Base-by-base conservation (phyloP, 2,329 filamentous ascomycete genomes). In the Aspergillus tamarii region DNA sequence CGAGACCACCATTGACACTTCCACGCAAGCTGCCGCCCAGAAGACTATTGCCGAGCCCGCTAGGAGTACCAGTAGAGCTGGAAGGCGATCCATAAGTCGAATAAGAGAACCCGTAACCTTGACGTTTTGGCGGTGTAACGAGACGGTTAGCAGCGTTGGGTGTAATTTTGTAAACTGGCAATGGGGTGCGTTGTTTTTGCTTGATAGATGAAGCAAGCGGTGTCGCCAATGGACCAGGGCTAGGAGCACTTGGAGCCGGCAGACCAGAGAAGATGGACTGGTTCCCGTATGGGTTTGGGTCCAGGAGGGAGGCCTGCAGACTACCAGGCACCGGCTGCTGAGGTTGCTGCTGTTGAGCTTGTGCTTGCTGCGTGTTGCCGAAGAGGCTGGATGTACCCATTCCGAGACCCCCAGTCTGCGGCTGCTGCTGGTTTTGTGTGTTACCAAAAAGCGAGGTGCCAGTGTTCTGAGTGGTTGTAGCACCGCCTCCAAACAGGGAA, bases 181-280 rank as follows among this genome's bases (percentile, higher is more conserved):
- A 80, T 50, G 94, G 91, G 11, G 91, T 90, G 67, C 87, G 89
- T 75, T 93, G 91, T 77, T 91, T 92, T 62, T 89, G 85, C 80
- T 93, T 94, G 77, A 88, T 89, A 60, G 84, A 87, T 67, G 89
- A 90, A 10, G 89, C 91, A 14, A 98, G 84, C 0, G 96, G 95
- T 0, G 94, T 98, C 10, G 94, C 95, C 67, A 99, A 85, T 3
- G 96, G 95, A 2, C 95, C 95, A 3, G 93, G 91, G 72, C 93
- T 86, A 58, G 93, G 77, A 77, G 85, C 60, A 83, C 81, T 81
- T 80, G 91, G 80, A 74, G 88, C 74, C 75, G 84, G 69, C 19
- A 97, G 82, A 59, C 89, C 90, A 36, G 89, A 87, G 78, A 98
- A 98, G 23, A 99, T 85, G 1, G 93, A 92, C 53, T 92, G 88